Percentiles rank a stretch among this genome's conserved stretches.
phyloP scores from a whole-genome alignment of 2,329 filamentous ascomycete genomes.

The Alternaria tenuissima region DNA sequence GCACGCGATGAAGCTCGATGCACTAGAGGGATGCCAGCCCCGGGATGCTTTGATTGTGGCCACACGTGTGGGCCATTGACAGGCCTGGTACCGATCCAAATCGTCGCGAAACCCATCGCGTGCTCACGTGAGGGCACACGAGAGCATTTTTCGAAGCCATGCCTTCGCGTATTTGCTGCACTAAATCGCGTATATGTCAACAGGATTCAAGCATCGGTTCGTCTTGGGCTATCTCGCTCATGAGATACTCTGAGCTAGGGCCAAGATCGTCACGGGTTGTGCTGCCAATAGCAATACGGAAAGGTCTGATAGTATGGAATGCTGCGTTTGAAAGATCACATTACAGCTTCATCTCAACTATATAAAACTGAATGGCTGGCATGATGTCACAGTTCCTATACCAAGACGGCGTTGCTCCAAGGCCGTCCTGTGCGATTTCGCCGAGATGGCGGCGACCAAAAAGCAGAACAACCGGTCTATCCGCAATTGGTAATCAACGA shows the following conservation, averaged over 20 bases:
- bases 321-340: neutral
- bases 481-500: neutral
- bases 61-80: neutral
- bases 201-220: neutral
- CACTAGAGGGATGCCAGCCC: neutral
- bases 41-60: neutral
- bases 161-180: neutral
- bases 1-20: neutral
- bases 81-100: neutral
- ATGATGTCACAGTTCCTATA: neutral
- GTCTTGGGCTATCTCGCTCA: neutral
- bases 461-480: neutral
- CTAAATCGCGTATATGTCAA: neutral
- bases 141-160: neutral
- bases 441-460: slow-evolving; percentile 2
- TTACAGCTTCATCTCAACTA: neutral
- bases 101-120: neutral
- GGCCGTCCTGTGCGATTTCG: neutral
- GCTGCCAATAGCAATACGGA: neutral
- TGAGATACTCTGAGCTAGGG: neutral
- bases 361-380: neutral
- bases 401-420: neutral
- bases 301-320: neutral
- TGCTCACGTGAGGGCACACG: neutral
- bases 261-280: neutral